Percentiles rank a stretch among this genome's conserved stretches.
Evolutionary conservation across 2,329 filamentous ascomycete species (phyloP).

Genomic region (Colletotrichum godetiae): DNA sequence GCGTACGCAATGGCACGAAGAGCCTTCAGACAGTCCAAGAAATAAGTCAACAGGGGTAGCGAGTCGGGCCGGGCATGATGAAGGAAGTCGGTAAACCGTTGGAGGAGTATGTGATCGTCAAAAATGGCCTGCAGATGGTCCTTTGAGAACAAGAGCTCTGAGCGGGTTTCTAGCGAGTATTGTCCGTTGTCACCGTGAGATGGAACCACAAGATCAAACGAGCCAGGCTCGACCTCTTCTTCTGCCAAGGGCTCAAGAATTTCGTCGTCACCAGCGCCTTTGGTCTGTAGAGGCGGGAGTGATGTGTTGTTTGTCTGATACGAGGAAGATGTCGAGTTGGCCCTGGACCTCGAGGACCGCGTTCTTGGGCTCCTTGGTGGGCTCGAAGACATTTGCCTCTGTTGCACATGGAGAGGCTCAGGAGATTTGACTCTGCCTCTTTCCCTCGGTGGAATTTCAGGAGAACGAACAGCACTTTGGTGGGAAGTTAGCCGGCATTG

Average conservation of each 20-base stretch:
- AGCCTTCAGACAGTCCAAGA: slow-evolving; percentile 78
- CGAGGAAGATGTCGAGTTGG: slow-evolving; percentile 44
- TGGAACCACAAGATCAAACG: slow-evolving; percentile 48
- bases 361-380: slow-evolving; percentile 42
- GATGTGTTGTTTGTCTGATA: slow-evolving; percentile 41
- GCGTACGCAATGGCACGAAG: slow-evolving; percentile 77
- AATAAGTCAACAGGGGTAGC: slow-evolving; percentile 75
- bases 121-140: slow-evolving; percentile 76
- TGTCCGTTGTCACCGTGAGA: slow-evolving; percentile 37
- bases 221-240: slow-evolving; percentile 51
- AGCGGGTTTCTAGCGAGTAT: slow-evolving; percentile 71
- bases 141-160: slow-evolving; percentile 73
- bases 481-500: background rate
- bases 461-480: slow-evolving; percentile 1
- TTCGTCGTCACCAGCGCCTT: slow-evolving; percentile 40
- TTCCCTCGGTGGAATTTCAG: slow-evolving; percentile 9
- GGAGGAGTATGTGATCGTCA: slow-evolving; percentile 69
- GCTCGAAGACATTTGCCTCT: slow-evolving; percentile 39
- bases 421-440: slow-evolving; percentile 29
- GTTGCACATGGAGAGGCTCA: slow-evolving; percentile 35
- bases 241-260: slow-evolving; percentile 49
- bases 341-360: slow-evolving; percentile 41
- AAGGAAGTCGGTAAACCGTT: slow-evolving; percentile 76
- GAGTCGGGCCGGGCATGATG: slow-evolving; percentile 69
- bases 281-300: slow-evolving; percentile 39